These are phyloP conservation scores for Tolypocladium nubicola DNA, from an alignment of 2,329 filamentous ascomycete species.

Conservation along the genomic window DNA sequence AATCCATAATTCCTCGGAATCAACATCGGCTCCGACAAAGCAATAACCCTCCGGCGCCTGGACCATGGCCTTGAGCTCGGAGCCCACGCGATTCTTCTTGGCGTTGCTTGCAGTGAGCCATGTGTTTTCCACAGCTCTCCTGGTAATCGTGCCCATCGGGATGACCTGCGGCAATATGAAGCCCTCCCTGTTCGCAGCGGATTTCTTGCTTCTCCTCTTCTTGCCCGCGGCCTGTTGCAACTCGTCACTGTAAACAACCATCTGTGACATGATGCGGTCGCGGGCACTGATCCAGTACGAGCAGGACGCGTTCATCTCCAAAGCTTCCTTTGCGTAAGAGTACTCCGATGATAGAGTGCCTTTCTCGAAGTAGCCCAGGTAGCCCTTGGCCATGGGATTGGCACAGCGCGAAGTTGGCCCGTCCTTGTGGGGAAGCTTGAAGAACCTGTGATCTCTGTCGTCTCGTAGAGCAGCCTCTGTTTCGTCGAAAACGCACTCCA, in stretches of 20 bases:
- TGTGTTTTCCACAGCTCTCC: conserved; percentile 90
- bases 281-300: conserved; percentile 98
- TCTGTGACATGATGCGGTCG: conserved; percentile 86
- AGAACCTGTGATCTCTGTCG: conserved; percentile 60
- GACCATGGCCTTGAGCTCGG: conserved; percentile 95
- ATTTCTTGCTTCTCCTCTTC: conserved; percentile 7
- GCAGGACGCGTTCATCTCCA: conserved; percentile 98
- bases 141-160: conserved; percentile 95
- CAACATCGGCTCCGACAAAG: conserved; percentile 95
- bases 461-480: conserved; percentile 52
- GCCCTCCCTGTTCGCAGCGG: conserved; percentile 32
- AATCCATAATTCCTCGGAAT: conserved; percentile 97
- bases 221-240: conserved; percentile 8
- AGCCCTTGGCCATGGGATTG: conserved; percentile 85
- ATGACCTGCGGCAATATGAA: conserved; percentile 94
- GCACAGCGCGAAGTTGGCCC: conserved; percentile 75
- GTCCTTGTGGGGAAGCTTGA: conserved; percentile 94
- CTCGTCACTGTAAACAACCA: conserved; percentile 80
- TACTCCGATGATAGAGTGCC: conserved; percentile 82
- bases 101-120: conserved; percentile 98
- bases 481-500: conserved; percentile 71
- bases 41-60: conserved; percentile 80
- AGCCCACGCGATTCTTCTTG: conserved; percentile 90
- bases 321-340: conserved; percentile 79
- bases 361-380: conserved; percentile 82